Percentiles rank a stretch among this genome's conserved stretches.
phyloP scores from a whole-genome alignment of 768 basidiomycete species.

The Suillus subluteus region DNA sequence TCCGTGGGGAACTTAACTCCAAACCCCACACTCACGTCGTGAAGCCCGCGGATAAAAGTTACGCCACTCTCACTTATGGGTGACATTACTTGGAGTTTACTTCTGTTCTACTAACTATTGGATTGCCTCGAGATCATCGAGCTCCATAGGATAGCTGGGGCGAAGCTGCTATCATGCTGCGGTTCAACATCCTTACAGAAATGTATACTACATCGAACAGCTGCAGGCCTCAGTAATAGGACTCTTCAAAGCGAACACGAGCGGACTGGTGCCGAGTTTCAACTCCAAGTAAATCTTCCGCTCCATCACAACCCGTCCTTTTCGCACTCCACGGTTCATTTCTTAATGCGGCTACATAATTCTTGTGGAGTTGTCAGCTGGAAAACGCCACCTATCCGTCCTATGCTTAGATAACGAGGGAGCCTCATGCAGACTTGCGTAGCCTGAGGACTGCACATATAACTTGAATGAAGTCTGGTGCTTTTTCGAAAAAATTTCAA shows the following conservation, averaged over 20 bases:
- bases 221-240: neutral
- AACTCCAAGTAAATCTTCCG: neutral
- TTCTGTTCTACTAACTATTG: neutral
- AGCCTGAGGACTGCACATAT: neutral
- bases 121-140: neutral
- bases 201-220: neutral
- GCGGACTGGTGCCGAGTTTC: neutral
- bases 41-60: neutral
- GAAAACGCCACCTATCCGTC: neutral
- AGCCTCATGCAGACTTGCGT: neutral
- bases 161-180: neutral
- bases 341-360: neutral
- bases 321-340: neutral
- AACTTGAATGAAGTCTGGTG: neutral
- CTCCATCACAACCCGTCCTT: neutral
- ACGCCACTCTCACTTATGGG: neutral
- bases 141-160: neutral
- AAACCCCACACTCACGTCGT: neutral
- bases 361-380: neutral
- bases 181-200: neutral
- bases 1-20: neutral
- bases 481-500: neutral
- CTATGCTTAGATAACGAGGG: no score
- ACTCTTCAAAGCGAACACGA: neutral
- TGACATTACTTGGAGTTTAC: neutral